These are phyloP conservation scores for Diaporthe nobilis DNA, from an alignment of 2,329 filamentous ascomycete genomes.

Conservation along the genomic window DNA sequence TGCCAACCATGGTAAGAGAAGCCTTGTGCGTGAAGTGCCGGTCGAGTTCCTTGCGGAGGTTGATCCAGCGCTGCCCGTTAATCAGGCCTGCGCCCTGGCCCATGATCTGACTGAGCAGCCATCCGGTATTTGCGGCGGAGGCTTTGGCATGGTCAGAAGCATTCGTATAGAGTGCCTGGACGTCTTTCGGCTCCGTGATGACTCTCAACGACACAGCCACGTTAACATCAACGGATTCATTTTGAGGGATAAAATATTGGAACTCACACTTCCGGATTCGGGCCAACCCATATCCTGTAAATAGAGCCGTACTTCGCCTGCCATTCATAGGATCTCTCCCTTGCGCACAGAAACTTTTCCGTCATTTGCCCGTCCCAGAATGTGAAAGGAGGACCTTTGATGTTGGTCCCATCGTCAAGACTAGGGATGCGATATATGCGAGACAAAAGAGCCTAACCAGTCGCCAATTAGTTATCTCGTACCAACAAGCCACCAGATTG, in stretches of 20 bases:
- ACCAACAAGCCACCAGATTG: too few species aligned
- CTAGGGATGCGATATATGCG: not conserved
- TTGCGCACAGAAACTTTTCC: not conserved
- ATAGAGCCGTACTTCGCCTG: not conserved
- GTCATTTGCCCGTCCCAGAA: conserved; percentile 21
- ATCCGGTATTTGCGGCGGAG: not conserved
- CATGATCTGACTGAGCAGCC: conserved; percentile 14
- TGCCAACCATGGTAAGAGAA: not conserved
- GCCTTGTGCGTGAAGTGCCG: not conserved
- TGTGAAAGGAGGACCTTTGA: conserved; percentile 1
- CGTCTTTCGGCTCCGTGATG: conserved; percentile 7
- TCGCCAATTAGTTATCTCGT: too few species aligned
- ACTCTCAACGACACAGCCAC: not conserved
- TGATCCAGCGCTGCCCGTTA: conserved; percentile 23
- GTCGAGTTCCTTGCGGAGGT: conserved; percentile 15
- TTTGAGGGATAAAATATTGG: too few species aligned
- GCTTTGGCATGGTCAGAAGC: conserved; percentile 8
- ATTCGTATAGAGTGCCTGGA: conserved; percentile 4
- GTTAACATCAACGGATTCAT: not conserved
- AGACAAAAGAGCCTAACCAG: not conserved
- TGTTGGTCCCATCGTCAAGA: conserved; percentile 1
- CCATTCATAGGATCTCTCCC: conserved; percentile 13
- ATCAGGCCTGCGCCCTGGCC: conserved; percentile 16
- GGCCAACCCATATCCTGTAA: conserved; percentile 8
- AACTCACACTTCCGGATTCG: conserved; percentile 16